Evolutionary conservation across 257 asterid species (phyloP).

Genomic region (Solanum clarkiae): DNA sequence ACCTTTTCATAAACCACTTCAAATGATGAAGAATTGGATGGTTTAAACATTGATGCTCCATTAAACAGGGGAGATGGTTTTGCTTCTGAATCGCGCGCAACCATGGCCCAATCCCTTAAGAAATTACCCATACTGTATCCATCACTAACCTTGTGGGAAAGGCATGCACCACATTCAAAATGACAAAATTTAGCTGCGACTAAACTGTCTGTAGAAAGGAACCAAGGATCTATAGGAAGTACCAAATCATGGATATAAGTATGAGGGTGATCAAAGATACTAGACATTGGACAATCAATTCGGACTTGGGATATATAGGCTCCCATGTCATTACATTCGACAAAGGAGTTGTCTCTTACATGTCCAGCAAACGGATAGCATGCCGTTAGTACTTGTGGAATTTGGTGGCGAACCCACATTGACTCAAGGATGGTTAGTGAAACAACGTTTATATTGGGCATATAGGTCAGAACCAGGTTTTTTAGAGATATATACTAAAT

Average conservation of each 20-base stretch:
- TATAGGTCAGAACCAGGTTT: too few relatives aligned
- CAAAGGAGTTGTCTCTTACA: background rate
- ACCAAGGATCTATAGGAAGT: background rate
- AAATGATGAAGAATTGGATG: background rate
- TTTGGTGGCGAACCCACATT: too few relatives aligned
- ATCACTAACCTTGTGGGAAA: background rate
- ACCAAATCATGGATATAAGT: background rate
- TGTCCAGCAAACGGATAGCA: constrained; percentile 7
- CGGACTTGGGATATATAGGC: background rate
- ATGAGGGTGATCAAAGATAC: background rate
- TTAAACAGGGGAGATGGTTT: background rate
- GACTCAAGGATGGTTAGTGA: too few relatives aligned
- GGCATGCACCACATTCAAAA: background rate
- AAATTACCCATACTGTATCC: background rate
- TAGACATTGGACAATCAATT: background rate
- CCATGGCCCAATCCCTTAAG: background rate
- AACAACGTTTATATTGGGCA: too few relatives aligned
- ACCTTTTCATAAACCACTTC: background rate
- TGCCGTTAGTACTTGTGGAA: background rate
- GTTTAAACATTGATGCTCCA: background rate
- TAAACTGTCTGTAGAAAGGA: background rate
- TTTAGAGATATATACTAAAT: too few relatives aligned
- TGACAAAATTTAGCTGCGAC: background rate
- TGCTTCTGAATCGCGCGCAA: background rate
- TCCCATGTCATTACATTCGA: constrained; percentile 4